Evolutionary conservation across 345 rosid species (phyloP).

Genomic region (Hypericum perforatum): DNA sequence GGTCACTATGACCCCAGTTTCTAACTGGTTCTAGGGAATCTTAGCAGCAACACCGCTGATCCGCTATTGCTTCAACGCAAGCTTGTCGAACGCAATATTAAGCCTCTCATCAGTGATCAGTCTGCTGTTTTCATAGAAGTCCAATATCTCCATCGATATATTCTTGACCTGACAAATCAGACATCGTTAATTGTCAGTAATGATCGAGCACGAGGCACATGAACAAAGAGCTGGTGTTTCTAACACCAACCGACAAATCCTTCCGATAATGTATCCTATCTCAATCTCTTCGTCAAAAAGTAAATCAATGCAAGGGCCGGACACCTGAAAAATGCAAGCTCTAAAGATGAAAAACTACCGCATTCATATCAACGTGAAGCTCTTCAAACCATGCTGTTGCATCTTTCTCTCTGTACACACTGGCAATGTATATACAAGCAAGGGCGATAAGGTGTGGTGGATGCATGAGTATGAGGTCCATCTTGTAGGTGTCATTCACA

Average conservation of each 20-base stretch:
- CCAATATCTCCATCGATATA: slow-evolving; percentile 50
- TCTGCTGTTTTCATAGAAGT: slow-evolving; percentile 43
- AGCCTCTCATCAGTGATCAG: slow-evolving; percentile 33
- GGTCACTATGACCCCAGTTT: too few species aligned
- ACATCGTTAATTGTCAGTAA: too few species aligned
- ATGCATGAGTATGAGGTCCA: slow-evolving; percentile 84
- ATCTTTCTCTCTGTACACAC: slow-evolving; percentile 67
- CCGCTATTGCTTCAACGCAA: slow-evolving; percentile 36
- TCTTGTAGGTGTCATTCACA: slow-evolving; percentile 89
- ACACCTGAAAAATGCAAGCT: neutral
- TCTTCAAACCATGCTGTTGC: slow-evolving; percentile 93
- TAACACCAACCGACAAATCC: too few species aligned
- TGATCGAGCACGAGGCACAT: too few species aligned
- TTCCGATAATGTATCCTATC: too few species aligned
- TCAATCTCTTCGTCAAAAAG: too few species aligned
- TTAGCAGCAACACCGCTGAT: too few species aligned
- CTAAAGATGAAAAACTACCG: slow-evolving; percentile 40
- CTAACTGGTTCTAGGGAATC: too few species aligned
- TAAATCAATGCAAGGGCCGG: neutral
- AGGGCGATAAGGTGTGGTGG: slow-evolving; percentile 83
- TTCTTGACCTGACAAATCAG: slow-evolving; percentile 38
- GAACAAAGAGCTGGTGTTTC: too few species aligned
- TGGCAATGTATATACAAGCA: slow-evolving; percentile 86
- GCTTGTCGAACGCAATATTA: slow-evolving; percentile 39
- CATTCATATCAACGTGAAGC: slow-evolving; percentile 92